Percentiles rank a stretch among this genome's conserved stretches.
phyloP scores from a whole-genome alignment of 129 eudicot genomes.

The Helichrysum umbraculigerum region DNA sequence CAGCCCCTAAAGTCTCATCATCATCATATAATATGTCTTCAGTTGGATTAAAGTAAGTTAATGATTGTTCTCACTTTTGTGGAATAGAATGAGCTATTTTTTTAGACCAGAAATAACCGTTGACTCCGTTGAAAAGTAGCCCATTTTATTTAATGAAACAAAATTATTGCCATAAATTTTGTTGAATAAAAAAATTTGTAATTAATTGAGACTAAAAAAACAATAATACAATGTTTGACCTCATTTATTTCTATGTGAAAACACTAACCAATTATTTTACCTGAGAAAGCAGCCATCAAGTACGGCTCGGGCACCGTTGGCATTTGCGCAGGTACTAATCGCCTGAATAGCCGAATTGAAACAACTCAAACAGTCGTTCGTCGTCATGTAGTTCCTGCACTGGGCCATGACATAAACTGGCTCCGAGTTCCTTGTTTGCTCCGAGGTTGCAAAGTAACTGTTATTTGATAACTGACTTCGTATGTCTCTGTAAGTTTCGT shows the following conservation, averaged over 20 bases:
- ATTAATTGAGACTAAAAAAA: background rate
- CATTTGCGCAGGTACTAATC: conserved; percentile 59
- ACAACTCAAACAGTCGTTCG: conserved; percentile 54
- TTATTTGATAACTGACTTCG: conserved; percentile 37
- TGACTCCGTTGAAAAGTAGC: background rate
- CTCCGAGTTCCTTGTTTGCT: conserved; percentile 52
- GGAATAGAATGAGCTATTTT: background rate
- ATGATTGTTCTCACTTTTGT: background rate
- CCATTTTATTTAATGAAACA: too few species aligned
- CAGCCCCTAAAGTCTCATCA: conserved; percentile 8
- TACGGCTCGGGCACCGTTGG: conserved; percentile 67
- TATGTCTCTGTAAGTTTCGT: conserved; percentile 49
- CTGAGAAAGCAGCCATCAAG: conserved; percentile 82
- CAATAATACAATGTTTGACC: background rate
- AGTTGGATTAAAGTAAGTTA: background rate
- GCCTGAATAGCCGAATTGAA: conserved; percentile 46
- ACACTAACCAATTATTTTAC: conserved; percentile 22
- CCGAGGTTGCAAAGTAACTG: conserved; percentile 50
- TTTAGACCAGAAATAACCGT: background rate
- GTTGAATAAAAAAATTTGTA: background rate
- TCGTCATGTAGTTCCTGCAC: conserved; percentile 67
- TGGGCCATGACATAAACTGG: conserved; percentile 64
- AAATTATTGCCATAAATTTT: background rate
- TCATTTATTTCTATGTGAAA: background rate
- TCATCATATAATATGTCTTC: too few species aligned